These are phyloP conservation scores for Dendryphion nanum DNA, from an alignment of 2,329 filamentous ascomycete genomes.

Conservation along the genomic window DNA sequence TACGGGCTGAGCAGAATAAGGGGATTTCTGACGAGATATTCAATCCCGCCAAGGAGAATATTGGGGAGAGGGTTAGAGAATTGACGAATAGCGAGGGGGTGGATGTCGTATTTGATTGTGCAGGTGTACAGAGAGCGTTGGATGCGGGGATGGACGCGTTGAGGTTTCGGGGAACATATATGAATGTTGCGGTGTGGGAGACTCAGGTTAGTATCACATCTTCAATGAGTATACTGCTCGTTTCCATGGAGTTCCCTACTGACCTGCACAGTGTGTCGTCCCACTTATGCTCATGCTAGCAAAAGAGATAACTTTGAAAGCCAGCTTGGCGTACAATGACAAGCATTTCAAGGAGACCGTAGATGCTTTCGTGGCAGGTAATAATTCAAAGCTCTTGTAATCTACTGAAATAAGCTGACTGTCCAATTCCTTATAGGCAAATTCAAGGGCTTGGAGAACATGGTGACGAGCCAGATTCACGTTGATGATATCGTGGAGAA, in stretches of 20 bases:
- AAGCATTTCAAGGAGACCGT: conserved; percentile 33
- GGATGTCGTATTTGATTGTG: conserved; percentile 36
- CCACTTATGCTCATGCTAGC: conserved; percentile 23
- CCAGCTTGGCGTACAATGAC: conserved; percentile 31
- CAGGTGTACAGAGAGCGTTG: conserved; percentile 29
- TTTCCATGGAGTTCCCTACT: background rate
- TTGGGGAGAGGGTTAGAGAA: conserved; percentile 26
- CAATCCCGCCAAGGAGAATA: conserved; percentile 23
- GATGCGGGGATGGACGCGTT: conserved; percentile 31
- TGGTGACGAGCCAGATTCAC: conserved; percentile 33
- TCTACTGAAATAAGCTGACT: too few species aligned
- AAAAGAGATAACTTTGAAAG: conserved; percentile 30
- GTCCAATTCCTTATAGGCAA: conserved; percentile 19
- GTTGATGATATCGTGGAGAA: conserved; percentile 31
- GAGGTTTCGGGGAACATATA: conserved; percentile 24
- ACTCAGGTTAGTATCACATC: conserved; percentile 25
- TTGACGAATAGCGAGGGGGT: conserved; percentile 29
- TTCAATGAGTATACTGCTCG: background rate
- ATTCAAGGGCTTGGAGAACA: conserved; percentile 29
- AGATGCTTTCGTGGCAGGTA: conserved; percentile 31
- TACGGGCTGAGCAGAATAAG: conserved; percentile 19
- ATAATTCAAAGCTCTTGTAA: conserved; percentile 2
- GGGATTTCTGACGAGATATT: conserved; percentile 24
- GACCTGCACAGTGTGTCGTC: conserved; percentile 21
- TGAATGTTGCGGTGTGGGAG: conserved; percentile 36